phyloP scores from a whole-genome alignment of 176 grass and related monocot species.

The Elymus sibiricus region DNA sequence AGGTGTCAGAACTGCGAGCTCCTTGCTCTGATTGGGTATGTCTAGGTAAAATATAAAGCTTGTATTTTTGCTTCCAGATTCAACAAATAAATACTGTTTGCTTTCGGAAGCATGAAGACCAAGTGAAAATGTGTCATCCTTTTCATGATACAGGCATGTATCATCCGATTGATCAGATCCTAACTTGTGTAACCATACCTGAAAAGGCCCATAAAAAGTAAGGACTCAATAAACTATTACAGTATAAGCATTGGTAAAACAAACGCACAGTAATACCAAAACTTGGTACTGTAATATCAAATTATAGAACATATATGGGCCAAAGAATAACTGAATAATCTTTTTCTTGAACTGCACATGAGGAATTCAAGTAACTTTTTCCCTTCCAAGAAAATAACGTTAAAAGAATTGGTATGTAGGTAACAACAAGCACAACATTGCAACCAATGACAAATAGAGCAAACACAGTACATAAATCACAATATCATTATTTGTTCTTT shows the following conservation, averaged over 20 bases:
- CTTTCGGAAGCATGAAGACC: constrained; percentile 74
- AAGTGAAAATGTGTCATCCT: constrained; percentile 83
- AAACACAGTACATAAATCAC: neutral
- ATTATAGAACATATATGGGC: neutral
- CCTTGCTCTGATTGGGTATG: constrained; percentile 58
- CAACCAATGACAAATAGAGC: neutral
- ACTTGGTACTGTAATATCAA: neutral
- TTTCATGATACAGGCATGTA: constrained; percentile 82
- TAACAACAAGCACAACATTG: neutral
- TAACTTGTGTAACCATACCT: constrained; percentile 89
- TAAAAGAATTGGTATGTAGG: neutral
- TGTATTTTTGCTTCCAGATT: constrained; percentile 92
- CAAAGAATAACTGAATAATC: neutral
- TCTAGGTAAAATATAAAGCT: constrained; percentile 77
- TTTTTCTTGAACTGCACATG: constrained; percentile 2
- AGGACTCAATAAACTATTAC: neutral
- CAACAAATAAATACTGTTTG: constrained; percentile 89
- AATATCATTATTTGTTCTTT: neutral
- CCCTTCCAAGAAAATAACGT: neutral
- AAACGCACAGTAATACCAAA: too few relatives aligned
- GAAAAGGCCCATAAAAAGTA: constrained; percentile 29
- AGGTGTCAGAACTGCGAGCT: constrained; percentile 69
- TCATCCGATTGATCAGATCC: constrained; percentile 70
- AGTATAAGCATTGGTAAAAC: neutral
- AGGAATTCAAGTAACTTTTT: neutral